These are phyloP conservation scores for Smallanthus sonchifolius DNA, from an alignment of 129 eudicot genomes.

Conservation along the genomic window DNA sequence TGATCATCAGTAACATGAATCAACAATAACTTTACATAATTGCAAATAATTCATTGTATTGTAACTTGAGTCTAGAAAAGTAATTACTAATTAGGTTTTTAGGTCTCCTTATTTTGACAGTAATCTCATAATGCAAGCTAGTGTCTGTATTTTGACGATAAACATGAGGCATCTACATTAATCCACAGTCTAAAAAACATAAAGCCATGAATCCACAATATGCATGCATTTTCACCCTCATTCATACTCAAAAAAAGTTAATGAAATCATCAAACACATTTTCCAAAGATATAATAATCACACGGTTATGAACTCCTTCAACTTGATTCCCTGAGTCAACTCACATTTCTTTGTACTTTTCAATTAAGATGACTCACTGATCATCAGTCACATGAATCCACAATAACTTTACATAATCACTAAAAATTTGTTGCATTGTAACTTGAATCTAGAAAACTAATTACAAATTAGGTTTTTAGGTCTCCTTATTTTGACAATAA, in stretches of 20 bases:
- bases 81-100: too few relatives aligned
- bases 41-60: too few relatives aligned
- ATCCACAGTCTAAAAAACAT: too few relatives aligned
- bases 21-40: not conserved
- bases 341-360: not conserved
- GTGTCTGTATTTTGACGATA: too few relatives aligned
- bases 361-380: not conserved
- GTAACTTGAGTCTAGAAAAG: too few relatives aligned
- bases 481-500: not conserved
- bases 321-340: not conserved
- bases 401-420: constrained; percentile 2
- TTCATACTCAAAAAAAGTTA: constrained; percentile 13
- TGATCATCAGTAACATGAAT: not conserved
- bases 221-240: too few relatives aligned
- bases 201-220: too few relatives aligned
- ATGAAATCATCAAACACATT: constrained; percentile 4
- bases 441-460: not conserved
- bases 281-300: not conserved
- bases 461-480: constrained; percentile 10
- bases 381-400: not conserved
- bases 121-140: too few relatives aligned
- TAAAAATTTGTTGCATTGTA: not conserved
- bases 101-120: too few relatives aligned
- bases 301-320: not conserved
- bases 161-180: too few relatives aligned